Base-by-base conservation (phyloP, 768 basidiomycete genomes). In the Kwoniella botswanensis region DNA sequence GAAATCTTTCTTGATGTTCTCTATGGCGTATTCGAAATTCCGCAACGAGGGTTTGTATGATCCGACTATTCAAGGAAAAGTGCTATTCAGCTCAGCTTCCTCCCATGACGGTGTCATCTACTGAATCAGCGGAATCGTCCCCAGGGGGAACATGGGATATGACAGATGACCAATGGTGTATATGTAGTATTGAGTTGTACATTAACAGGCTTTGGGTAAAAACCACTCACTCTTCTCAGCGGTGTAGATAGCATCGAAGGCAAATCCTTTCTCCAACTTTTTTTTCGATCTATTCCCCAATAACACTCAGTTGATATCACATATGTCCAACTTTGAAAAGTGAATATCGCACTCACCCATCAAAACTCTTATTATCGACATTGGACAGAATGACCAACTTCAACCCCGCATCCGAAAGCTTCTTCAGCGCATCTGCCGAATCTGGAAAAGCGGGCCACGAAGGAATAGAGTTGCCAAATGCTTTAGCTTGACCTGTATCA, bases 401-500 rank as follows among this genome's bases (percentile, higher is more conserved):
- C n/a, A 76, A 26, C 3, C 75, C 75, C 21, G 66, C n/a, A 24
- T 59, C 57, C 1, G 69, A 54, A 5, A 76, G 71, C 54, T 63
- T 65, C 10, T 50, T 65, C 4, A 76, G 65, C 4, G 73, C 63
- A 17, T 67, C 57, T 15, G 67, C 50, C 6, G 72, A 66, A 60
- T 76, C 75, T 11, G 70, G 61, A 59, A 76, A 76, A 11, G 73
- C 73, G 21, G 75, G 75, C 75, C 75, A 76, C 0, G 52, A 52
- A 18, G 67, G 68, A 5, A 74, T 58, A 10, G 67, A 69, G 2
- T 60, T n/a, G 6, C 67, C 75, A 26, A 71, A 76, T 11, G 69
- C 70, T 59, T 71, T 29, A 3, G 75, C 72, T 68, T 56, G 21
- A 35, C 43, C 63, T n/a, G 41, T 35, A 35, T 26, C 3, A 26